Conservation (phyloP, 2,329 filamentous ascomycete species). For the Dothideomycetes sp. region DNA sequence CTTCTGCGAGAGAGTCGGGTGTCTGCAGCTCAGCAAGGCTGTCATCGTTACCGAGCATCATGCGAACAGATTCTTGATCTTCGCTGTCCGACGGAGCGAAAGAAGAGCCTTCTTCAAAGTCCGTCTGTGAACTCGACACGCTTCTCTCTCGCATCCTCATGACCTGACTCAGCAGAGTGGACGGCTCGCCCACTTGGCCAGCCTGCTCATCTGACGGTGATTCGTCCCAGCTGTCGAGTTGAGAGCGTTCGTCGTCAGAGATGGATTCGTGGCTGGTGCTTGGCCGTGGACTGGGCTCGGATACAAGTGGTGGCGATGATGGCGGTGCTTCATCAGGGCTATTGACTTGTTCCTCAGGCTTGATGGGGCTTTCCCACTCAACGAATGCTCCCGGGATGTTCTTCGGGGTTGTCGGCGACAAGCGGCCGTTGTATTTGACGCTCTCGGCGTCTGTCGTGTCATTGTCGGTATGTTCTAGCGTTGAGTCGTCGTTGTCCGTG, state of each 20-base stretch:
- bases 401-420: slow-evolving; percentile 3
- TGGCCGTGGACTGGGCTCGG: neutral
- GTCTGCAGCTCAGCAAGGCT: slow-evolving; percentile 14
- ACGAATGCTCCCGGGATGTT: slow-evolving; percentile 6
- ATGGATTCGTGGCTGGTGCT: neutral
- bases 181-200: neutral
- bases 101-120: slow-evolving; percentile 23
- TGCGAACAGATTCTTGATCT: slow-evolving; percentile 27
- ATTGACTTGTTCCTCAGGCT: neutral
- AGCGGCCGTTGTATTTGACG: neutral
- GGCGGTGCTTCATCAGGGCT: neutral
- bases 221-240: slow-evolving; percentile 2
- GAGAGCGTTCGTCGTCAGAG: neutral
- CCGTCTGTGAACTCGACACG: slow-evolving; percentile 22
- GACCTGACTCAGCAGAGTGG: slow-evolving; percentile 19
- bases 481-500: slow-evolving; percentile 1
- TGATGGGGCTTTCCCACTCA: neutral
- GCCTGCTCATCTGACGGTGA: neutral
- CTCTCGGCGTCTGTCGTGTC: neutral
- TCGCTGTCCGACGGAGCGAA: slow-evolving; percentile 10
- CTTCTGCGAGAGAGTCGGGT: neutral
- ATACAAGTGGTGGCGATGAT: neutral
- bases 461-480: neutral
- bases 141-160: slow-evolving; percentile 26
- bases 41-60: slow-evolving; percentile 27